Evolutionary conservation across 2,329 filamentous ascomycete genomes (phyloP), one percentile per base, ranked within the genome.

Genomic region (Nannizziopsis arthrosporioides): DNA sequence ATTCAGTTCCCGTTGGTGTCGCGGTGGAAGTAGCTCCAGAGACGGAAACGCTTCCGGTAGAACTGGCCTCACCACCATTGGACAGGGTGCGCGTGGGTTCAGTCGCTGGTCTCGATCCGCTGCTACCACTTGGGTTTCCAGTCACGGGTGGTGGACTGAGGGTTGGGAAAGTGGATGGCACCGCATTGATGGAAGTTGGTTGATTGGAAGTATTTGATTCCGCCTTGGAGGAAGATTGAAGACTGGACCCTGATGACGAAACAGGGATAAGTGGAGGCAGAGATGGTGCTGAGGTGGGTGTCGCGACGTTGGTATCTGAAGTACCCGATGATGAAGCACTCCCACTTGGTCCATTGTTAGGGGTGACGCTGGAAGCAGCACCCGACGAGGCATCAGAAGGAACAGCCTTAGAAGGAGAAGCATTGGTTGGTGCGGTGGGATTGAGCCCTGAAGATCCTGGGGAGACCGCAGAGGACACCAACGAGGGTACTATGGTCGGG

Each of bases 131-230:
- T 12, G 50, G 43, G 7, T 11, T 44, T 11, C 39, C 32, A 19
- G 48, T 50, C 31, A 50, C 38, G 14, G 47, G 31, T 2, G 47
- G 47, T 10, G 42, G 18, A 40, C 38, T 43, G 11, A 53, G 18
- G 1, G 51, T 50, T 12, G 51, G 48, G 36, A 50, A 53, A 12
- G 44, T 45, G 7, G 43, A 27, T 27, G 22, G 22, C 22, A 27
- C 7, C 4, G 15, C 3, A 15, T 18, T 18, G 36, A 9, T 32
- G 39, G 39, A 42, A 2, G 19, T 30, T 30, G 19, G 27, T 12
- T 31, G 19, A 15, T 14, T 10, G 17, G 38, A 22, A 15, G 22
- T 27, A 27, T 27, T 27, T 3, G 22, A 4, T 27, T 27, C 22
- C 3, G 22, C 3, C 4, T 7, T 7, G 22, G 22, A 27, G 22